Conservation (phyloP, 2,329 filamentous ascomycete genomes). For the Aspergillus carbonarius region DNA sequence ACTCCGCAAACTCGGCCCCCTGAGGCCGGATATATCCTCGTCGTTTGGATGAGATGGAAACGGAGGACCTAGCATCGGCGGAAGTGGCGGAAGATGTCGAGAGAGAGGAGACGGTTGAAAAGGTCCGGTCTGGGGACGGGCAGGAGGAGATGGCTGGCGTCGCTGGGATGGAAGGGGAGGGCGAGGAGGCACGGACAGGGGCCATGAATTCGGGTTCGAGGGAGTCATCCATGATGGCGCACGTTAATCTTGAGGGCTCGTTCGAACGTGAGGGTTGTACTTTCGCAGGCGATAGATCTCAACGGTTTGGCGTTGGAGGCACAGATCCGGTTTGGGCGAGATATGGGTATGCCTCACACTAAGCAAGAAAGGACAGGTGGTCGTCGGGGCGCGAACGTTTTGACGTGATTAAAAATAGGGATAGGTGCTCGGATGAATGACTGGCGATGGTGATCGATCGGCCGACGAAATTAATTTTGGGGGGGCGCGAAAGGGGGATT, state of each 20-base stretch:
- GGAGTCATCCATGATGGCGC: conserved; percentile 30
- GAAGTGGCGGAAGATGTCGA: conserved; percentile 48
- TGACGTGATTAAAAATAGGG: conserved; percentile 14
- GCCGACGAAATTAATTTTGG: conserved; percentile 18
- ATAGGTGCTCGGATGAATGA: conserved; percentile 15
- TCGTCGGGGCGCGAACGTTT: conserved; percentile 14
- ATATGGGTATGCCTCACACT: conserved; percentile 8
- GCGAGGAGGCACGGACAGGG: conserved; percentile 36
- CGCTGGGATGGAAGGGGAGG: conserved; percentile 42
- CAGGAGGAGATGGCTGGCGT: conserved; percentile 47
- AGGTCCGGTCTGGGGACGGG: conserved; percentile 45
- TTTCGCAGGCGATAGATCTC: conserved; percentile 9
- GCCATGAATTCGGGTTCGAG: conserved; percentile 21
- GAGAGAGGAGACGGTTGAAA: conserved; percentile 47
- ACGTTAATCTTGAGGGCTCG: conserved; percentile 10
- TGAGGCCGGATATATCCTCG: conserved; percentile 86
- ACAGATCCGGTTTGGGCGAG: conserved; percentile 8
- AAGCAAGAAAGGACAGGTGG: conserved; percentile 20
- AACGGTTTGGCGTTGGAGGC: conserved; percentile 3
- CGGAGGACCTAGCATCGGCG: conserved; percentile 42
- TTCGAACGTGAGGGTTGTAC: not conserved
- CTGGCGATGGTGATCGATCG: conserved; percentile 21
- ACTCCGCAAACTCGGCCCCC: conserved; percentile 84
- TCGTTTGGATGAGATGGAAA: conserved; percentile 52
- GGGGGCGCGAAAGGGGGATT: conserved; percentile 24